Evolutionary conservation across 2,329 filamentous ascomycete species (phyloP), one percentile per base, ranked within the genome.

Genomic region (Blastomyces gilchristii): DNA sequence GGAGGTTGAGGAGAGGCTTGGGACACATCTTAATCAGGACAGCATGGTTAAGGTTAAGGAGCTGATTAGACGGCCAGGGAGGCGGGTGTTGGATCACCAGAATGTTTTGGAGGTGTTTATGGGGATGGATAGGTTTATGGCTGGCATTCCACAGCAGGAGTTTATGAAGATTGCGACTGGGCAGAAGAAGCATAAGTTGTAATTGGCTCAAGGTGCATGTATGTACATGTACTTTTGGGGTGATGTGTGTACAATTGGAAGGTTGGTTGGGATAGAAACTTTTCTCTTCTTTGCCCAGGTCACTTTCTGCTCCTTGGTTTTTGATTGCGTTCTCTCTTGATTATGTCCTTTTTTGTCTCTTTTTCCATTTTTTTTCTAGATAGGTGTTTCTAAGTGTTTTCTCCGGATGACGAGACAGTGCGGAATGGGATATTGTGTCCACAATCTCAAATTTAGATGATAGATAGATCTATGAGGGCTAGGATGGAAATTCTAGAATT

Each of bases 181-280:
- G 14, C 85, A 94, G 82, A 97, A 97, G 85, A 90, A 87, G 73
- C 94, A 99, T 78, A 97, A 97, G 80, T 78, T 97, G 74, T 96
- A 80, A 69, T 52, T 50, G 8, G 11, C 47, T 14, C 22, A 28
- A 58, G 39, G 37, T 14, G 41, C 12, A 22, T 22, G n/a, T 22
- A 22, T 22, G n/a, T 22, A 22, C n/a, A 22, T 22, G n/a, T 22
- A 22, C 34, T 37, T 9, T 37, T 7, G 49, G 49, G 1, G 14
- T 18, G 49, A 52, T 52, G 8, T 28, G n/a, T 49, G 18, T 47
- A 45, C 45, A 47, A 47, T 47, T n/a, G 45, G 22, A n/a, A 6
- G 56, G 56, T 2, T 59, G 61, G 31, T 14, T 49, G 45, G 31
- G 47, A 34, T n/a, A n/a, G 56, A 52, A 52, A 9, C 52, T 37